Base-by-base conservation (phyloP, 148 eudicot genomes). In the Persicaria tinctoria region DNA sequence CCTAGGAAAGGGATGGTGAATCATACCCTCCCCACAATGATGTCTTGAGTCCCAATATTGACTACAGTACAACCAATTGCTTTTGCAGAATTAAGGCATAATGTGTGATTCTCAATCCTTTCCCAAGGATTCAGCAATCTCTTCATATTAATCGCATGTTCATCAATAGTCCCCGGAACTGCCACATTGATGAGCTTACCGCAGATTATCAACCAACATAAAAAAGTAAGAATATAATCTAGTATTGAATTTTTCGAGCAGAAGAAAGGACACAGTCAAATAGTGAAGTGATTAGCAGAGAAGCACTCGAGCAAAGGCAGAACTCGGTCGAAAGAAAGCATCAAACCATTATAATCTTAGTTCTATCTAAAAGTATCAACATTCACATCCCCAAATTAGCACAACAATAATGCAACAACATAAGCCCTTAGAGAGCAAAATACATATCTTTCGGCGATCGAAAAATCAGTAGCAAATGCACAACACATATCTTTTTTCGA, bases 151-250 rank as follows among this genome's bases (percentile, higher is more conserved):
- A 95, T 90, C 0, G 97, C 97, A 41, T 97, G 89, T 69, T 95
- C 99, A 80, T 95, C 99, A 77, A 95, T 95, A 49, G 99, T 95
- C 54, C 99, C 99, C 57, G 99, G 99, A 70, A 92, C 99, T 16
- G 99, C 99, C 83, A 95, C 91, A 70, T 95, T 95, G 73, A 95
- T 92, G 77, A 95, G 97, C 88, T 95, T 95, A 74, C 99, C 92
- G 91, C 84, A 85, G 79, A 66, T 70, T 53, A 48, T 70, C 14
- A 7, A 46, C 27, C 46, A 57, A 62, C 45, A 47, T 27, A 68
- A 71, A 51, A 51, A 16, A 59, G 17, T 55, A 27, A 45, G 57
- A 32, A 20, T 16, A 27, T 44, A 5, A 53, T 1, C 17, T 3
- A 46, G 74, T 11, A 46, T 77, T 11, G 13, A 47, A 20, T 6